Evolutionary conservation across 768 basidiomycete species (phyloP).

Genomic region (Russula ochroleuca): DNA sequence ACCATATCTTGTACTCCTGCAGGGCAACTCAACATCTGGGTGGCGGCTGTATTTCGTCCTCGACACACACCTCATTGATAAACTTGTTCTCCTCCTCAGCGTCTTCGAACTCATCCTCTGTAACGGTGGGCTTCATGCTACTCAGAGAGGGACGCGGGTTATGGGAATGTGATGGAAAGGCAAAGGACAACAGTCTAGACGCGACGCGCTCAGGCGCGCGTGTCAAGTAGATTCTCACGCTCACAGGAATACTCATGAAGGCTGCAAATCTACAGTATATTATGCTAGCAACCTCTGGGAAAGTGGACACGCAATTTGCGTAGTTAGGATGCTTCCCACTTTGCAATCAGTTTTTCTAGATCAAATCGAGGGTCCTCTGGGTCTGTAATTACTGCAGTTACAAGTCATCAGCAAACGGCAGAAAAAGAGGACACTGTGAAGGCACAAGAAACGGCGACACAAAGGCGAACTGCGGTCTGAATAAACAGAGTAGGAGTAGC

Average conservation of each 20-base stretch:
- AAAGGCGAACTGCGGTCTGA: too few species aligned
- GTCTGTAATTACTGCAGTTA: slow-evolving; percentile 73
- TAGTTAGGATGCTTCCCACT: slow-evolving; percentile 62
- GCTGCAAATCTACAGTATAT: slow-evolving; percentile 26
- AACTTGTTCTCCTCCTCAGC: slow-evolving; percentile 86
- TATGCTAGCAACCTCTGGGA: slow-evolving; percentile 19
- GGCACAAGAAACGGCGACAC: neutral
- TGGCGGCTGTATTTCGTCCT: neutral
- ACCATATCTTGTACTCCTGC: slow-evolving; percentile 88
- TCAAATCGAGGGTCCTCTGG: slow-evolving; percentile 95
- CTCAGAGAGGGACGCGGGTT: neutral
- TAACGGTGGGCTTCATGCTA: slow-evolving; percentile 45
- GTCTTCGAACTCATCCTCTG: slow-evolving; percentile 75
- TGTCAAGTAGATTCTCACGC: slow-evolving; percentile 19
- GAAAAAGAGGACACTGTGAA: neutral
- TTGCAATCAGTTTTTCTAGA: slow-evolving; percentile 81
- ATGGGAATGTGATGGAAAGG: neutral
- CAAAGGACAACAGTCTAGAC: neutral
- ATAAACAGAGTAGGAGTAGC: neutral
- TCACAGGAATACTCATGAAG: slow-evolving; percentile 1
- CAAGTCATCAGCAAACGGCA: slow-evolving; percentile 5
- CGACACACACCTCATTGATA: slow-evolving; percentile 68
- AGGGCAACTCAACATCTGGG: slow-evolving; percentile 9
- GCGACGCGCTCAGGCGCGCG: slow-evolving; percentile 19
- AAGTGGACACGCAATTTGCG: slow-evolving; percentile 13